These are phyloP conservation scores for Talaromyces sp. DNA, from an alignment of 2,329 filamentous ascomycete genomes.

Conservation along the genomic window DNA sequence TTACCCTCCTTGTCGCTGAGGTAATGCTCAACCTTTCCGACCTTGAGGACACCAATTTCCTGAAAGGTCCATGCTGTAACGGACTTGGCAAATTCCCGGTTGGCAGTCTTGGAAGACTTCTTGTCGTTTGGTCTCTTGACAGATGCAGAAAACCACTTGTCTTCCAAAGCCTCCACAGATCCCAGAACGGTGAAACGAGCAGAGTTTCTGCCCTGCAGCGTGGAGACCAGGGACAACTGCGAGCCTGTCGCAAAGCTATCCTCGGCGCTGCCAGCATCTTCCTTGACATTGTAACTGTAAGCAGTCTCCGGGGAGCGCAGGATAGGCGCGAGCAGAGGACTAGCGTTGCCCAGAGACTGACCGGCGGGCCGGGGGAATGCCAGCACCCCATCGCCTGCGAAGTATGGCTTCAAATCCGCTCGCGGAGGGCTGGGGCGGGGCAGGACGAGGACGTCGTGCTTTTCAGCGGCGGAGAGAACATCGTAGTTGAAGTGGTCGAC, in stretches of 20 bases:
- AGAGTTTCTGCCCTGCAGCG: slow-evolving; percentile 87
- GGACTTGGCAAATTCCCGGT: slow-evolving; percentile 78
- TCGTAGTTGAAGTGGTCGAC: slow-evolving; percentile 98
- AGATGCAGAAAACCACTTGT: slow-evolving; percentile 81
- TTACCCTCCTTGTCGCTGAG: slow-evolving; percentile 48
- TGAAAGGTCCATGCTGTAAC: slow-evolving; percentile 95
- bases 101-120: slow-evolving; percentile 62
- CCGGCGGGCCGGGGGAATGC: slow-evolving; percentile 79
- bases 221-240: slow-evolving; percentile 79
- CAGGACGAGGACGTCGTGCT: slow-evolving; percentile 83
- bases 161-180: slow-evolving; percentile 77
- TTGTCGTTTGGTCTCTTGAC: slow-evolving; percentile 54
- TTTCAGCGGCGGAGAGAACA: slow-evolving; percentile 65
- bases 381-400: slow-evolving; percentile 63
- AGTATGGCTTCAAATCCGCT: slow-evolving; percentile 69
- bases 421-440: slow-evolving; percentile 62
- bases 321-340: slow-evolving; percentile 73
- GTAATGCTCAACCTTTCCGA: slow-evolving; percentile 77
- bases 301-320: slow-evolving; percentile 76
- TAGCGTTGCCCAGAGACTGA: slow-evolving; percentile 70
- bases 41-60: slow-evolving; percentile 82
- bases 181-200: slow-evolving; percentile 83
- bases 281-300: slow-evolving; percentile 92
- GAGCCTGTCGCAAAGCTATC: slow-evolving; percentile 79
- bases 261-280: slow-evolving; percentile 66